Conservation (phyloP, 371 early-diverging fungal genomes). For the Rhizopus arrhizus region DNA sequence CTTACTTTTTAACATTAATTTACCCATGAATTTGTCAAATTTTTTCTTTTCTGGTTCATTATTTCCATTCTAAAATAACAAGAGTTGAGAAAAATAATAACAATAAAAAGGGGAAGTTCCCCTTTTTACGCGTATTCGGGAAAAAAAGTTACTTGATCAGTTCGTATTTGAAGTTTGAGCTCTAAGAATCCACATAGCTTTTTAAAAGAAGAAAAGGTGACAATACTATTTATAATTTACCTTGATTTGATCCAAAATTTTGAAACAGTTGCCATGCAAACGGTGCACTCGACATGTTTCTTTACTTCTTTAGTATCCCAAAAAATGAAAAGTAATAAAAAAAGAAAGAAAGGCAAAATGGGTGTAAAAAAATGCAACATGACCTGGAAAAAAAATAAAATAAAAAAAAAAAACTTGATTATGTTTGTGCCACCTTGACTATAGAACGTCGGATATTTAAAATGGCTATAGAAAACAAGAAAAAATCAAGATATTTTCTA, state of each 20-base stretch:
- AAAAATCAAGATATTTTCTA: neutral
- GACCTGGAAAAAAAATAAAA: slow-evolving; percentile 1
- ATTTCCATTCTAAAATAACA: neutral
- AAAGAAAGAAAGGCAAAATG: neutral
- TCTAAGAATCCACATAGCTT: neutral
- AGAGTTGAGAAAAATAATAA: neutral
- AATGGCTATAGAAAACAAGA: slow-evolving; percentile 3
- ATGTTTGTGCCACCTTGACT: neutral
- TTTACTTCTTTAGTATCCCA: neutral
- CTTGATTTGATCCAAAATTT: neutral
- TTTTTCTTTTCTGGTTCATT: slow-evolving; percentile 12
- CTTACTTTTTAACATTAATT: slow-evolving; percentile 29
- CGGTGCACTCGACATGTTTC: neutral
- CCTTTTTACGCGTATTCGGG: too few relatives aligned
- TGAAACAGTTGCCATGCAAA: slow-evolving; percentile 9
- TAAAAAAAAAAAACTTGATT: slow-evolving; percentile 4
- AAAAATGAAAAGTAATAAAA: neutral
- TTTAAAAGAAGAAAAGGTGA: neutral
- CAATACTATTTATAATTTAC: neutral
- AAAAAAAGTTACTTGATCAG: neutral
- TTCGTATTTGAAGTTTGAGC: neutral
- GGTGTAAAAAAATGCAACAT: neutral
- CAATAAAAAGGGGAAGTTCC: too few relatives aligned
- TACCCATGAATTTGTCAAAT: slow-evolving; percentile 43
- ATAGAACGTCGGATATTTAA: slow-evolving; percentile 7